Evolutionary conservation across 441 rosid genomes (phyloP).

Genomic region (Euphorbia celastroides): DNA sequence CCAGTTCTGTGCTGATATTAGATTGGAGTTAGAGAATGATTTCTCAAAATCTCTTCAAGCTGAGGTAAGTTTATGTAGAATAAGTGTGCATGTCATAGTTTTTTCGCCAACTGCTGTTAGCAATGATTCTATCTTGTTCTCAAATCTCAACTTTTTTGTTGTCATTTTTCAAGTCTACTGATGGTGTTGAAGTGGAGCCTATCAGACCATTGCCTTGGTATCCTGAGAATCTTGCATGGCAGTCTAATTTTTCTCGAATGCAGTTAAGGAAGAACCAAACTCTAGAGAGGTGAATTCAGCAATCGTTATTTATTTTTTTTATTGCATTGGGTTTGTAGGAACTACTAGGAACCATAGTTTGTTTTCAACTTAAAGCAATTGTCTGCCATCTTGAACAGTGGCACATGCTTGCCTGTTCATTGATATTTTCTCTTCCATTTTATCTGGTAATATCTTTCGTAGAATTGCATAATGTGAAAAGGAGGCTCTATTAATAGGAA

Average conservation of each 20-base stretch:
- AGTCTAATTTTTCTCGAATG: constrained; percentile 84
- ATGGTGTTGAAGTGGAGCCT: constrained; percentile 66
- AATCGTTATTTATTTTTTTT: neutral
- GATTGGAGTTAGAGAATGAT: constrained; percentile 73
- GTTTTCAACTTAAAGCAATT: neutral
- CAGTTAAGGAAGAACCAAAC: constrained; percentile 84
- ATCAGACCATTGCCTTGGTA: constrained; percentile 94
- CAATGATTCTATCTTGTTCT: neutral
- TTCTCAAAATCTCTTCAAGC: constrained; percentile 70
- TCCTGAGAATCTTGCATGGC: constrained; percentile 92
- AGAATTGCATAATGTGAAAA: neutral
- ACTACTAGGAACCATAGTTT: neutral
- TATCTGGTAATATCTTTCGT: neutral
- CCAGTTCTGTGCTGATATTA: constrained; percentile 74
- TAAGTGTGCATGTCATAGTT: neutral
- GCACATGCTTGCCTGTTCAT: constrained; percentile 5
- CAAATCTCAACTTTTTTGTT: neutral
- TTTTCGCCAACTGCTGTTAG: constrained; percentile 7
- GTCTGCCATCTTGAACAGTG: neutral
- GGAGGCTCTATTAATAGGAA: neutral
- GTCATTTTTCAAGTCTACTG: constrained; percentile 41
- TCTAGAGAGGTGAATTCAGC: constrained; percentile 66
- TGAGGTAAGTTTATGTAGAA: constrained; percentile 34
- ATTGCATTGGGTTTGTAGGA: neutral
- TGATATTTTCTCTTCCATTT: neutral